Conservation (phyloP, 768 basidiomycete species). For the Kwoniella sp. region DNA sequence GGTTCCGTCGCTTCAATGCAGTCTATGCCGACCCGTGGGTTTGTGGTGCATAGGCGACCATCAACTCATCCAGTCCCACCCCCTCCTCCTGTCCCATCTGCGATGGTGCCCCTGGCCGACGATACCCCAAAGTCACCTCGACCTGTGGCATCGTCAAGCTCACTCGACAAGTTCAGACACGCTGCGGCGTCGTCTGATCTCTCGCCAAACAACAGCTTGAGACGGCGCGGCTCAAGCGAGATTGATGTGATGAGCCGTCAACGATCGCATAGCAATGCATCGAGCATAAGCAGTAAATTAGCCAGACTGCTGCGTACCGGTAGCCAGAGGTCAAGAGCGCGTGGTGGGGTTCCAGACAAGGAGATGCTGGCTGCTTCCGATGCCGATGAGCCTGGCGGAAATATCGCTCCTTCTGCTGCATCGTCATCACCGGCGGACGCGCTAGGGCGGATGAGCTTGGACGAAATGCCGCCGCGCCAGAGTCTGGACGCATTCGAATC, state of each 20-base stretch:
- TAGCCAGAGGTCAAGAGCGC: constrained; percentile 31
- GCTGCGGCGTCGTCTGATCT: constrained; percentile 9
- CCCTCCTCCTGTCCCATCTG: constrained; percentile 1
- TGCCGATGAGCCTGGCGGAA: constrained; percentile 16
- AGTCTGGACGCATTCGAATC: constrained; percentile 34
- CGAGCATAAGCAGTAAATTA: constrained; percentile 44
- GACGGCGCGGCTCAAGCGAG: constrained; percentile 39
- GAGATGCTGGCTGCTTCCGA: constrained; percentile 16
- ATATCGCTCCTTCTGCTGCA: constrained; percentile 12
- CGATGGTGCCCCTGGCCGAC: constrained; percentile 19
- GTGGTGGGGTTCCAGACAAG: constrained; percentile 4
- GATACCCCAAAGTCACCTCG: constrained; percentile 32
- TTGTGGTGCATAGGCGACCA: constrained; percentile 10
- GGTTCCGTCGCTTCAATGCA: neutral
- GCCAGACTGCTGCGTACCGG: constrained; percentile 40
- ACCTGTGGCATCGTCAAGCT: constrained; percentile 34
- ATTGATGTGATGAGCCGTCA: constrained; percentile 35
- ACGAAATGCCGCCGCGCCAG: constrained; percentile 13
- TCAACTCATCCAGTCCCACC: constrained; percentile 18
- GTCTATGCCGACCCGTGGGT: constrained; percentile 1
- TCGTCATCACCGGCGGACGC: constrained; percentile 23
- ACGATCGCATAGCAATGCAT: constrained; percentile 49
- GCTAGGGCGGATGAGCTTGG: constrained; percentile 22
- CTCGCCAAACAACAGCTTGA: constrained; percentile 33
- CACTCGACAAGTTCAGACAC: constrained; percentile 36